Evolutionary conservation across 2,329 filamentous ascomycete species (phyloP).

Genomic region (Aspergillus tubingensis): DNA sequence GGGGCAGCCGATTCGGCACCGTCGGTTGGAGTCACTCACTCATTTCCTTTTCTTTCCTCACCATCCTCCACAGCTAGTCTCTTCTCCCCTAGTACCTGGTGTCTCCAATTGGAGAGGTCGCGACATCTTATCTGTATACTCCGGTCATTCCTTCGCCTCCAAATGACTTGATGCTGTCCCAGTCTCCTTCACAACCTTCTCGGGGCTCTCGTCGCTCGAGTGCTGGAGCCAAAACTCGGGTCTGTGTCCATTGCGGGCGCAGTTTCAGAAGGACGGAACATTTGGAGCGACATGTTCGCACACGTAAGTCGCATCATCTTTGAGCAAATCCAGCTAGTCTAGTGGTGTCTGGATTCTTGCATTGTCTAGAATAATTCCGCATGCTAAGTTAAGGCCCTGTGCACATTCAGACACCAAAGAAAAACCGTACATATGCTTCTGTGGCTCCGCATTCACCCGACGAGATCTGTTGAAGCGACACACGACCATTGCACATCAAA

Average conservation of each 20-base stretch:
- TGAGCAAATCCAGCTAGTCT: neutral
- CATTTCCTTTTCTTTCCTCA: constrained; percentile 7
- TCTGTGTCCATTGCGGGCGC: constrained; percentile 38
- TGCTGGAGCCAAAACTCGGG: constrained; percentile 32
- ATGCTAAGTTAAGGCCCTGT: constrained; percentile 3
- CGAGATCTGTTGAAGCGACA: constrained; percentile 39
- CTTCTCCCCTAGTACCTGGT: constrained; percentile 8
- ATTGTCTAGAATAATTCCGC: neutral
- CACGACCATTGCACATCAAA: constrained; percentile 36
- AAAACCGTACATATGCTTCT: constrained; percentile 40
- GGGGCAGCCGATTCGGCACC: constrained; percentile 3
- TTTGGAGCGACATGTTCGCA: constrained; percentile 40
- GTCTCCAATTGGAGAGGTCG: constrained; percentile 26
- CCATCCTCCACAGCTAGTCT: constrained; percentile 5
- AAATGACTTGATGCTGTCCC: constrained; percentile 36
- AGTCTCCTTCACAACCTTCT: constrained; percentile 28
- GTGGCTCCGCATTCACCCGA: constrained; percentile 39
- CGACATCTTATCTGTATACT: constrained; percentile 6
- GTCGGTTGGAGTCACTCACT: constrained; percentile 7
- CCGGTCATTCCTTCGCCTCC: constrained; percentile 10
- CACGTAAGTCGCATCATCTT: constrained; percentile 27
- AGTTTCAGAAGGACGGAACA: constrained; percentile 38
- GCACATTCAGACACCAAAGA: constrained; percentile 35
- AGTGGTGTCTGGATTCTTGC: neutral
- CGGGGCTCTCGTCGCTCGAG: constrained; percentile 28